phyloP scores from a whole-genome alignment of 2,329 filamentous ascomycete species.

The Calonectria multiphialidica region DNA sequence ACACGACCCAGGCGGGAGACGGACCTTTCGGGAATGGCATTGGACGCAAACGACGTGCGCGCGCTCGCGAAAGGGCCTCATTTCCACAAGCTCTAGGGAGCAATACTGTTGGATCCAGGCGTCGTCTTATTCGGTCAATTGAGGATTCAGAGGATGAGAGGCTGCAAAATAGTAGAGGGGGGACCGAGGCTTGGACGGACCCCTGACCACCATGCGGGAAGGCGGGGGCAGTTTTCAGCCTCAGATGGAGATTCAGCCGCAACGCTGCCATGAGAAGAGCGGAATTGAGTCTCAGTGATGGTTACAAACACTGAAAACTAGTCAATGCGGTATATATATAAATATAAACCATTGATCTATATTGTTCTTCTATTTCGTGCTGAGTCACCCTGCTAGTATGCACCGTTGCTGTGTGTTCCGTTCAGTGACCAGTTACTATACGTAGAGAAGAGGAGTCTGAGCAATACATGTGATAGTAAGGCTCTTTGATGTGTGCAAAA shows the following conservation, averaged over 20 bases:
- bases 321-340: too few relatives aligned
- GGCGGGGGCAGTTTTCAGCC: not conserved
- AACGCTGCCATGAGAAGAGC: not conserved
- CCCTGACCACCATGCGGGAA: not conserved
- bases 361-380: too few relatives aligned
- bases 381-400: too few relatives aligned
- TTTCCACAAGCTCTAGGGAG: not conserved
- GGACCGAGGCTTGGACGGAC: not conserved
- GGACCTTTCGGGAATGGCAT: constrained; percentile 17
- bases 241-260: not conserved
- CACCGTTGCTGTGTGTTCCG: too few relatives aligned
- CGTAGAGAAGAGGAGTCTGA: too few relatives aligned
- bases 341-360: too few relatives aligned
- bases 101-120: not conserved
- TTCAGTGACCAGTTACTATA: too few relatives aligned
- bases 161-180: not conserved
- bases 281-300: not conserved
- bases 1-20: not conserved
- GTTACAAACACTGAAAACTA: not conserved
- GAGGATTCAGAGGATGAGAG: not conserved
- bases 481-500: too few relatives aligned
- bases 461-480: too few relatives aligned
- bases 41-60: constrained; percentile 17
- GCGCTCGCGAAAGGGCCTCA: constrained; percentile 9
- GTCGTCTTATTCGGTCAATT: not conserved